phyloP scores from a whole-genome alignment of 306 rosid genomes.

The Clitoria ternatea region DNA sequence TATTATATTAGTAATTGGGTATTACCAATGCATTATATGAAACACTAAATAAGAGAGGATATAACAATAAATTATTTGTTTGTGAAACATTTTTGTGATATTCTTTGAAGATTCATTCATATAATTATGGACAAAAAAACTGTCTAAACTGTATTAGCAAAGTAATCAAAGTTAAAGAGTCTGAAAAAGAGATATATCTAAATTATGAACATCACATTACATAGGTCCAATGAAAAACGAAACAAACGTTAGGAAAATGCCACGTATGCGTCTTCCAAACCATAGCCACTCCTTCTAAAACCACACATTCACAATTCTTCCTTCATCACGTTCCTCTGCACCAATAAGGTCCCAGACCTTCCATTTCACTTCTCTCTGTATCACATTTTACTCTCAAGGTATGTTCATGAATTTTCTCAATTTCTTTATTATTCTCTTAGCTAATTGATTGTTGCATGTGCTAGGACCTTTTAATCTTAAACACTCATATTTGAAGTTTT shows the following conservation, averaged over 20 bases:
- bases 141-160: neutral
- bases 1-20: no score
- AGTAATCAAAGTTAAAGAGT: neutral
- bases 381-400: constrained; percentile 32
- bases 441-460: constrained; percentile 3
- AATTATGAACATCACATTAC: neutral
- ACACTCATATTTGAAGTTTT: neutral
- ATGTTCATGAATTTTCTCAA: neutral
- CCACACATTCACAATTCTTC: constrained; percentile 18
- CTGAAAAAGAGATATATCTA: neutral
- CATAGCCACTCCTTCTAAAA: constrained; percentile 54
- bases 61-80: no score
- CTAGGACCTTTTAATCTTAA: neutral
- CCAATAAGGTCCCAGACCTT: constrained; percentile 17
- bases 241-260: constrained; percentile 31
- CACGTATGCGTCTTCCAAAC: constrained; percentile 59
- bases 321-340: constrained; percentile 8
- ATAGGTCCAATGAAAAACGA: neutral
- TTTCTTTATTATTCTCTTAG: neutral
- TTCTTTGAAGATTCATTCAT: neutral
- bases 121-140: no score
- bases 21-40: no score
- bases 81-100: no score
- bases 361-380: neutral
- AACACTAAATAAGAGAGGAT: no score